Base-by-base conservation (phyloP, 495 filamentous ascomycete genomes). In the Neurospora tetrasperma region DNA sequence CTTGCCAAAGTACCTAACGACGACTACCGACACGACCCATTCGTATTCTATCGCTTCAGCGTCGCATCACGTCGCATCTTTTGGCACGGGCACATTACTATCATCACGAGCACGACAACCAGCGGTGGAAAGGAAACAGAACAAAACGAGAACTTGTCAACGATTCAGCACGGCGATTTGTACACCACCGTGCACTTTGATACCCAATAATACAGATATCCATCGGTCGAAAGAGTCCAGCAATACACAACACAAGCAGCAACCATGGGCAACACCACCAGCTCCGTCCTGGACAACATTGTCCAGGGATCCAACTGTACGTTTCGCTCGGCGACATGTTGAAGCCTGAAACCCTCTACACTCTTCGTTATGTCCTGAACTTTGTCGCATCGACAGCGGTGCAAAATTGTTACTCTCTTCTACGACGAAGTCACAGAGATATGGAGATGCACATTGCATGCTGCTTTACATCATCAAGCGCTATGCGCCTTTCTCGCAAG, bases 251-350 rank as follows among this genome's bases (percentile, higher is more conserved):
- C 10, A 73, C 31, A 73, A 40, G 43, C 46, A 42, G 78, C 83
- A 82, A 90, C 82, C 77, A 95, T 97, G 86, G 94, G 93, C 71
- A 95, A 96, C 78, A 89, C 91, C 73, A 89, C 88, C 80, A 93
- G 90, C 73, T 88, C 91, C 78, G 89, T 99, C 77, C 89, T 99
- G 81, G 96, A 98, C 78, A 94, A 90, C 83, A 99, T 99, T 78
- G 93, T 98, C 76, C 92, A 95, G 75, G 93, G 92, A 73, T 96
- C 94, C 73, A 99, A 99, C 85, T 99, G 96, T 98, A 74, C 73
- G 79, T 73, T 71, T 44, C 42, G 38, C 70, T 71, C 54, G n/a
- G 43, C 40, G 40, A 11, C 40, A 41, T 41, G 9, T 41, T 41
- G 9, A 41, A 3, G 9, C 9, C 40, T 11, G 40, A 66, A 66